phyloP scores from a whole-genome alignment of 164 flowering plant species.

The Liriodendron chinense region DNA sequence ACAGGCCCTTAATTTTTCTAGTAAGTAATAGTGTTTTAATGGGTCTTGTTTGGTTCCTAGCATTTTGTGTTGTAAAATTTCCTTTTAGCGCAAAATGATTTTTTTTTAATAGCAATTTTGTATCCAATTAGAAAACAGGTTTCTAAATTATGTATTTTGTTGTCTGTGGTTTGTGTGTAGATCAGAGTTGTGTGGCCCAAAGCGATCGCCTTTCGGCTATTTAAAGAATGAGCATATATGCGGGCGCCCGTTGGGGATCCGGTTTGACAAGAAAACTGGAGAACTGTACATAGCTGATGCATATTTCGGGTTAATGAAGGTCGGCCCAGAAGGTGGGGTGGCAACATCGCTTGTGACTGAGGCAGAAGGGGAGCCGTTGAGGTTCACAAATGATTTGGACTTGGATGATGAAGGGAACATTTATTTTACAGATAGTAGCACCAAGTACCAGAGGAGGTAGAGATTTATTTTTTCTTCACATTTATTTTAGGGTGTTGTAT shows the following conservation, averaged over 20 bases:
- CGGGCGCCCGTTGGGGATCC: slow-evolving; percentile 90
- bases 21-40: too few relatives aligned
- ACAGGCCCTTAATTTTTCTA: too few relatives aligned
- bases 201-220: slow-evolving; percentile 62
- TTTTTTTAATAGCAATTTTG: too few relatives aligned
- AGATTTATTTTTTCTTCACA: background rate
- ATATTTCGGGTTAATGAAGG: slow-evolving; percentile 88
- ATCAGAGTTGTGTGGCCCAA: slow-evolving; percentile 58
- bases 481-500: background rate
- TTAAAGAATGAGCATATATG: slow-evolving; percentile 87
- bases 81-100: too few relatives aligned
- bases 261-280: slow-evolving; percentile 84
- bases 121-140: background rate
- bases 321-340: slow-evolving; percentile 92
- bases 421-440: slow-evolving; percentile 94
- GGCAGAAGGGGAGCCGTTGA: slow-evolving; percentile 79
- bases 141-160: background rate
- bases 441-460: slow-evolving; percentile 74
- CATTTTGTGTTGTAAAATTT: too few relatives aligned
- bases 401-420: slow-evolving; percentile 84
- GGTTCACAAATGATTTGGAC: slow-evolving; percentile 89
- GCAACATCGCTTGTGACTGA: slow-evolving; percentile 65
- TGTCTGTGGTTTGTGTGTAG: background rate
- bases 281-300: slow-evolving; percentile 95
- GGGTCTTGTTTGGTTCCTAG: too few relatives aligned